Percentiles rank a stretch among this genome's conserved stretches.
Evolutionary conservation across 768 basidiomycete species (phyloP).

Genomic region (Lactifluus hygrophoroides): DNA sequence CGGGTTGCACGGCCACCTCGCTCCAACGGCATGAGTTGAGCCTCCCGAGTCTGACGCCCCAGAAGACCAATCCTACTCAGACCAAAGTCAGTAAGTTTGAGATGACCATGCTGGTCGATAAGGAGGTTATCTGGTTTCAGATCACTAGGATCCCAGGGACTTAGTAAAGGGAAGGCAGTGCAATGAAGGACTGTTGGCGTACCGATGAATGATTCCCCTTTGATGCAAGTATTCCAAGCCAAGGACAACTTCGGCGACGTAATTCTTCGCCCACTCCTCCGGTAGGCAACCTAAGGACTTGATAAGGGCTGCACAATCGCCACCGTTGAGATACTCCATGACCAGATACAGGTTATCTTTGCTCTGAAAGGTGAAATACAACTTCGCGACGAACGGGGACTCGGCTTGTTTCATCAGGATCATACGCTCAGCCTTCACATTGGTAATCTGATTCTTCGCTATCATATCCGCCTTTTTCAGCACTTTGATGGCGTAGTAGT

Average conservation of each 20-base stretch:
- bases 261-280: slow-evolving; percentile 95
- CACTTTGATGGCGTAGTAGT: slow-evolving; percentile 99
- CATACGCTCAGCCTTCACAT: slow-evolving; percentile 99
- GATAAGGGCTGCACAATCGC: slow-evolving; percentile 95
- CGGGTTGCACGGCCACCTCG: slow-evolving; percentile 31
- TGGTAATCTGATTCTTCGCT: slow-evolving; percentile 99
- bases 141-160: slow-evolving; percentile 48
- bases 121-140: slow-evolving; percentile 97
- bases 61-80: slow-evolving; percentile 95
- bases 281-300: slow-evolving; percentile 89
- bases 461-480: slow-evolving; percentile 99
- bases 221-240: slow-evolving; percentile 96
- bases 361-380: slow-evolving; percentile 99
- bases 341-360: slow-evolving; percentile 98
- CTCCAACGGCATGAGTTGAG: slow-evolving; percentile 26
- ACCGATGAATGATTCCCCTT: slow-evolving; percentile 95
- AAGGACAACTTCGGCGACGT: slow-evolving; percentile 91
- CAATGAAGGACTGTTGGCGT: slow-evolving; percentile 24
- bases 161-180: not conserved
- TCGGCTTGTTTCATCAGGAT: slow-evolving; percentile 99
- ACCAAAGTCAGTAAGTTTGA: slow-evolving; percentile 98
- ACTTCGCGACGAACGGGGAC: slow-evolving; percentile 94
- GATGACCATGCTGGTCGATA: slow-evolving; percentile 92
- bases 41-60: slow-evolving; percentile 86
- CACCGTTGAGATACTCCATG: slow-evolving; percentile 99